Evolutionary conservation across 345 rosid genomes (phyloP).

Genomic region (Turnera subulata): DNA sequence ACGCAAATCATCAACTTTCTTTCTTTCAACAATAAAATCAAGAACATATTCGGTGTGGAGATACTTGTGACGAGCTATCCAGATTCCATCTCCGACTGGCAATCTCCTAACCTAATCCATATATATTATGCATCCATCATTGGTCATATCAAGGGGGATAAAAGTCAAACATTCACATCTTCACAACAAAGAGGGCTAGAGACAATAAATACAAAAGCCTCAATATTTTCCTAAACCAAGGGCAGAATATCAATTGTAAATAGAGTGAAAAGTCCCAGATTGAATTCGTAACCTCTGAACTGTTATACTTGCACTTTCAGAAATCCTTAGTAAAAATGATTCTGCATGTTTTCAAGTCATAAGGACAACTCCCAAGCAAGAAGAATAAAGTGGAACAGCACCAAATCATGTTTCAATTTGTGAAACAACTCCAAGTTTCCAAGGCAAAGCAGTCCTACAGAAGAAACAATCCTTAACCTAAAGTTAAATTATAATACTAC

Average conservation of each 20-base stretch:
- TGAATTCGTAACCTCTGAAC: too few species aligned
- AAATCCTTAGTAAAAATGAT: too few species aligned
- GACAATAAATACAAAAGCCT: too few species aligned
- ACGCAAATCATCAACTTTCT: constrained; percentile 75
- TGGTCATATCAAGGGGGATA: constrained; percentile 3
- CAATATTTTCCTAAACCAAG: too few species aligned
- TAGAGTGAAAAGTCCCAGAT: too few species aligned
- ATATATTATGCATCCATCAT: constrained; percentile 1
- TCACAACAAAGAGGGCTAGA: background rate
- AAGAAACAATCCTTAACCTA: too few species aligned
- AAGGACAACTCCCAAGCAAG: background rate
- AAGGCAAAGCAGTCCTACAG: too few species aligned
- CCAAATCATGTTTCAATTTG: background rate
- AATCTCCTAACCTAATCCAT: constrained; percentile 62
- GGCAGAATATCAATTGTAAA: too few species aligned
- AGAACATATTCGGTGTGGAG: constrained; percentile 64
- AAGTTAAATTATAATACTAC: too few species aligned
- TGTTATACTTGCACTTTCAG: too few species aligned
- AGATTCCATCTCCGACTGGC: constrained; percentile 87
- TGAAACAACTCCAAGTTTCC: too few species aligned
- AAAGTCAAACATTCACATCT: constrained; percentile 3
- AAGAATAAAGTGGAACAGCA: constrained; percentile 1
- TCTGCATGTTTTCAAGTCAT: too few species aligned
- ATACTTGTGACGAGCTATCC: constrained; percentile 84
- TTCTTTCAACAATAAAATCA: constrained; percentile 93